Conservation (phyloP, 305 asterid species). For the Fraxinus dipetala region DNA sequence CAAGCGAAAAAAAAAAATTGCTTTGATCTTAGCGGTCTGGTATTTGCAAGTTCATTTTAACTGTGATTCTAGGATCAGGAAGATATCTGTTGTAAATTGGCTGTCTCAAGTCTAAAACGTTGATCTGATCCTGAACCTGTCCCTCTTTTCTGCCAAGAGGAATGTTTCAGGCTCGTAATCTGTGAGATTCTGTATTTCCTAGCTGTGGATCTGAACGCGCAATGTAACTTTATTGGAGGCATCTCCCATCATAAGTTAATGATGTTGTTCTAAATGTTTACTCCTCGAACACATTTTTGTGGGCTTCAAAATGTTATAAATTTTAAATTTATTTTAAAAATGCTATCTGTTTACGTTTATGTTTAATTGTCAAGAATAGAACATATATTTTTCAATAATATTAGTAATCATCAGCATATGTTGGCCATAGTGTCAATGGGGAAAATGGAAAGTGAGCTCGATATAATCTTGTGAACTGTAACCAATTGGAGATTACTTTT, state of each 20-base stretch:
- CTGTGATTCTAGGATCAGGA: background rate
- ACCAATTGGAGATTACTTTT: constrained; percentile 18
- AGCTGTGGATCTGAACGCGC: background rate
- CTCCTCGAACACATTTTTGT: background rate
- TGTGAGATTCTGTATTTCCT: background rate
- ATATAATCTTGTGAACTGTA: background rate
- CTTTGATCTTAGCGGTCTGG: background rate
- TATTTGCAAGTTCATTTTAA: background rate
- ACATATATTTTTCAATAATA: background rate
- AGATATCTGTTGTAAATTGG: background rate
- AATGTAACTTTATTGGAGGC: background rate
- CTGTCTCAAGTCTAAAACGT: background rate
- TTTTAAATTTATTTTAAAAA: background rate
- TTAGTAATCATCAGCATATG: background rate
- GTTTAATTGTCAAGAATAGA: background rate
- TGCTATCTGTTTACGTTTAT: background rate
- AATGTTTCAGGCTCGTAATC: background rate
- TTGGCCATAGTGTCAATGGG: background rate
- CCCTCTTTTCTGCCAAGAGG: background rate
- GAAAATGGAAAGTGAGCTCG: background rate
- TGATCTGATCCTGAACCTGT: background rate
- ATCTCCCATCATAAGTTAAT: background rate
- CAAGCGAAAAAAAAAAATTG: background rate
- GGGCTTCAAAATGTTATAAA: background rate
- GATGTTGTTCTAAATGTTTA: background rate